These are phyloP conservation scores for Cladosporium austrohemisphaericum DNA, from an alignment of 2,329 filamentous ascomycete genomes.

Conservation along the genomic window DNA sequence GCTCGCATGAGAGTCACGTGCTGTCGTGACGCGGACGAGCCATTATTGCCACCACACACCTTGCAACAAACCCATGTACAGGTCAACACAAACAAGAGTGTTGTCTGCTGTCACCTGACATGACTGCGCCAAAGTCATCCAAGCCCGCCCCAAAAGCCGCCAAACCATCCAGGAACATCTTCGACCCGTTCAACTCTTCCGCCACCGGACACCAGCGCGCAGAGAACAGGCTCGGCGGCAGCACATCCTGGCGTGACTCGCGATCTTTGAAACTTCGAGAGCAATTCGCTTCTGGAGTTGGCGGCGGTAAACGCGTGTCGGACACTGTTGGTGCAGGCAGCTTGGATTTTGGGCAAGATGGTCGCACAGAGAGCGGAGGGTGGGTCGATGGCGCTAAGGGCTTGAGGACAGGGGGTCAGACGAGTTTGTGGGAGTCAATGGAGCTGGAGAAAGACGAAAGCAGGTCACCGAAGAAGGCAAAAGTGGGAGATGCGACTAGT, in stretches of 20 bases:
- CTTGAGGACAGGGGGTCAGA: constrained; percentile 47
- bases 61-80: no score
- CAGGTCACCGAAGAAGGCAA: constrained; percentile 21
- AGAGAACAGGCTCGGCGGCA: constrained; percentile 60
- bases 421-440: constrained; percentile 37
- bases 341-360: constrained; percentile 50
- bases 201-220: constrained; percentile 79
- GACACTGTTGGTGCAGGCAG: constrained; percentile 65
- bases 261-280: constrained; percentile 64
- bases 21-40: no score
- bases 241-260: constrained; percentile 67
- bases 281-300: constrained; percentile 61
- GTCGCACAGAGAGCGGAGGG: constrained; percentile 50
- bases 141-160: constrained; percentile 69
- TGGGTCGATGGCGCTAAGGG: constrained; percentile 48
- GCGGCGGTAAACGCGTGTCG: constrained; percentile 55
- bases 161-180: constrained; percentile 92
- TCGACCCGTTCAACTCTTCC: constrained; percentile 93
- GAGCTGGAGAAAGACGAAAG: constrained; percentile 21
- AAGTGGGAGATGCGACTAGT: constrained; percentile 22
- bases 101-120: no score
- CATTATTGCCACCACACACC: no score
- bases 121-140: neutral
- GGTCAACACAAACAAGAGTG: no score
- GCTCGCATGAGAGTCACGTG: no score